These are phyloP conservation scores for Martiniozyma abietophila DNA, from an alignment of 805 yeast species.

Conservation along the genomic window DNA sequence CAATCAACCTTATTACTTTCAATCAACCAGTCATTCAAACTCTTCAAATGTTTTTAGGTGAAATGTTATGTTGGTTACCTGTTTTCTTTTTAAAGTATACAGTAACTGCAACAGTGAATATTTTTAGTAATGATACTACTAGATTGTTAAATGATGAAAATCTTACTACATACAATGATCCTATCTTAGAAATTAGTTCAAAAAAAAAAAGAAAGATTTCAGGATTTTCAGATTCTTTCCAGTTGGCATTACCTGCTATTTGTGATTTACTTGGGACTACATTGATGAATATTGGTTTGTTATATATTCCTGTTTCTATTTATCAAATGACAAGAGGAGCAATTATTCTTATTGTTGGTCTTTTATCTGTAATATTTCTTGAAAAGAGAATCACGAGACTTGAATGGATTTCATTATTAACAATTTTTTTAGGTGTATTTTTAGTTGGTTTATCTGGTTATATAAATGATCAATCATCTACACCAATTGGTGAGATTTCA, in stretches of 20 bases:
- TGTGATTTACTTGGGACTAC: constrained; percentile 73
- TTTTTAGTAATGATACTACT: constrained; percentile 3
- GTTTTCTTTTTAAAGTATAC: constrained; percentile 10
- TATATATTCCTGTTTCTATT: constrained; percentile 68
- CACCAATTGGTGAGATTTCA: background rate
- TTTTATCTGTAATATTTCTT: constrained; percentile 56
- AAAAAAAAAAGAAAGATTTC: constrained; percentile 10
- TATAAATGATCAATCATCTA: constrained; percentile 10
- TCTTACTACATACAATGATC: no score
- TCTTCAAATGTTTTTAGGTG: constrained; percentile 75
- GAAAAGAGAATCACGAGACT: constrained; percentile 42
- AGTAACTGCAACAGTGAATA: constrained; percentile 1
- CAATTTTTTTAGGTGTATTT: constrained; percentile 61
- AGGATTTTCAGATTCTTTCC: constrained; percentile 21
- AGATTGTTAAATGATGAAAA: constrained; percentile 1
- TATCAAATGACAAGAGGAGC: constrained; percentile 86
- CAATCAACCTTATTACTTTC: constrained; percentile 40
- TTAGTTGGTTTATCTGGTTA: constrained; percentile 69
- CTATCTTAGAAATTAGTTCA: background rate
- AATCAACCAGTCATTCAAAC: constrained; percentile 78
- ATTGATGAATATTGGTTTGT: constrained; percentile 62
- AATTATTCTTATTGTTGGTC: constrained; percentile 65
- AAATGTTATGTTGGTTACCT: constrained; percentile 34
- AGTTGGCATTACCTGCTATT: constrained; percentile 51
- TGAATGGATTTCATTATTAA: constrained; percentile 60